Evolutionary conservation across 2,329 filamentous ascomycete species (phyloP).

Genomic region (Didymella segeticola): DNA sequence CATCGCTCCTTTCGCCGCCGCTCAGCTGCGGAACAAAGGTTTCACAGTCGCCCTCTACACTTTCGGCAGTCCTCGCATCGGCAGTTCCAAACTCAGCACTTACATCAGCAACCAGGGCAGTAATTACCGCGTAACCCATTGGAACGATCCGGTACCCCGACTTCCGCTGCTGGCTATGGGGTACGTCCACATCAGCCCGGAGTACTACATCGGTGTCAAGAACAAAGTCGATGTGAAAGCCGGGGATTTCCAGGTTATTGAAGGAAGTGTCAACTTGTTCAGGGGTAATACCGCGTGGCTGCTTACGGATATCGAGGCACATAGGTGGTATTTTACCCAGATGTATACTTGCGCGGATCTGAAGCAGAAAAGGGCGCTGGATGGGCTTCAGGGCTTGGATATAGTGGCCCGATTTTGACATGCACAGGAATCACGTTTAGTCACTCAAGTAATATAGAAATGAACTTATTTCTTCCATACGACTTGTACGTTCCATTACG

Average conservation of each 20-base stretch:
- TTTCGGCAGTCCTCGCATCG: slow-evolving; percentile 72
- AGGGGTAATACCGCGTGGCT: slow-evolving; percentile 42
- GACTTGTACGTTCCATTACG: no score
- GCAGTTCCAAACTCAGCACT: slow-evolving; percentile 62
- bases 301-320: slow-evolving; percentile 38
- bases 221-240: slow-evolving; percentile 28
- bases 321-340: slow-evolving; percentile 46
- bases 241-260: slow-evolving; percentile 32
- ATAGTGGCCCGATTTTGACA: slow-evolving; percentile 21
- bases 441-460: no score
- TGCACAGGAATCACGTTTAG: background rate
- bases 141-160: slow-evolving; percentile 70
- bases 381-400: slow-evolving; percentile 21
- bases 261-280: slow-evolving; percentile 30
- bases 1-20: slow-evolving; percentile 66
- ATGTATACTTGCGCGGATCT: slow-evolving; percentile 31
- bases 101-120: slow-evolving; percentile 63
- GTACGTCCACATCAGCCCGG: slow-evolving; percentile 72
- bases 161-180: slow-evolving; percentile 67
- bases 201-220: slow-evolving; percentile 61
- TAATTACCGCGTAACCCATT: slow-evolving; percentile 72
- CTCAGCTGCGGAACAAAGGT: slow-evolving; percentile 50
- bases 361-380: slow-evolving; percentile 16
- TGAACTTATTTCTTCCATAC: no score
- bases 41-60: slow-evolving; percentile 56